A percentile compares a stretch with the other conserved stretches of the same genome.
These are phyloP conservation scores for Daedaleopsis sinensis DNA, from an alignment of 768 basidiomycete genomes.

Conservation along the genomic window DNA sequence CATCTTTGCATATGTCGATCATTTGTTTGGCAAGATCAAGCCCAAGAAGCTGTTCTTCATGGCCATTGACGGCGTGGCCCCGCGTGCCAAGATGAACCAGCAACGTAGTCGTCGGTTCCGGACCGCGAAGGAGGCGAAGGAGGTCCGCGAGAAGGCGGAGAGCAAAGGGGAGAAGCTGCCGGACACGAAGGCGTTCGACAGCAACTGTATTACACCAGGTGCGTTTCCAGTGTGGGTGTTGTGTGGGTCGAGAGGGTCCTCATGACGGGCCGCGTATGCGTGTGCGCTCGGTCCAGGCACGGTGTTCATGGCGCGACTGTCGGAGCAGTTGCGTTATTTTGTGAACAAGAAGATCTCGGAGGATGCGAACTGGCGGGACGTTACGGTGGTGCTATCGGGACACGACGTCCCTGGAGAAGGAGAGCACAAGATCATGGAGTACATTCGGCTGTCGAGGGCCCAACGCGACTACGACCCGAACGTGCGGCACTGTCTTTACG, in stretches of 20 bases:
- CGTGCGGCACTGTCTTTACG: constrained; percentile 96
- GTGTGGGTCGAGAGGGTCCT: neutral
- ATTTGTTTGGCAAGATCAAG: constrained; percentile 95
- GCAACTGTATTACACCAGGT: constrained; percentile 99
- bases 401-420: constrained; percentile 99
- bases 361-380: constrained; percentile 92
- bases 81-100: constrained; percentile 99
- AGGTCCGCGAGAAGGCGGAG: constrained; percentile 84
- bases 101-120: constrained; percentile 93
- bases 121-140: constrained; percentile 90
- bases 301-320: constrained; percentile 92
- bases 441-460: constrained; percentile 91
- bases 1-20: constrained; percentile 96
- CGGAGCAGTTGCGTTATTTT: constrained; percentile 92
- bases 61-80: constrained; percentile 98
- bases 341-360: constrained; percentile 98
- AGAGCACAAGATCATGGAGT: constrained; percentile 99
- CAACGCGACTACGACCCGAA: constrained; percentile 97
- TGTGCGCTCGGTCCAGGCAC: constrained; percentile 61
- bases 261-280: neutral
- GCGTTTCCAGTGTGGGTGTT: constrained; percentile 30
- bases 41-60: constrained; percentile 98
- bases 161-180: constrained; percentile 90
- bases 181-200: constrained; percentile 94
- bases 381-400: constrained; percentile 92